Base-by-base conservation (phyloP, 2,329 filamentous ascomycete species). In the Aspergillus fumigatiaffinis region DNA sequence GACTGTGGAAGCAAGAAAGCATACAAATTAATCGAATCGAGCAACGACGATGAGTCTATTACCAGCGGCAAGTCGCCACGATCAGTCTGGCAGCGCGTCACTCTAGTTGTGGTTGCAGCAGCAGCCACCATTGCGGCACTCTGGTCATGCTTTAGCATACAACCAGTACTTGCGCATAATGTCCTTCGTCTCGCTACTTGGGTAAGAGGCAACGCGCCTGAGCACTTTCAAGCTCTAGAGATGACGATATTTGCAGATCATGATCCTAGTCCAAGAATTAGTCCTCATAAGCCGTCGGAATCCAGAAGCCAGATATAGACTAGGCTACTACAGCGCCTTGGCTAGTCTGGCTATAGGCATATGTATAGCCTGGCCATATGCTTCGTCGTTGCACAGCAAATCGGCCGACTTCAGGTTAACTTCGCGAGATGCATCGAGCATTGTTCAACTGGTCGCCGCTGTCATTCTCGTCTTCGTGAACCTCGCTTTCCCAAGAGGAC, bases 401-500 rank as follows among this genome's bases (percentile, higher is more conserved):
- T n/a, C n/a, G n/a, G n/a, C n/a, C n/a, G 49, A 47, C n/a, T 17
- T 51, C 52, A 50, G 46, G 12, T 29, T 58, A 8, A 48, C 29
- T 12, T 21, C n/a, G 4, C 49, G 4, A n/a, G 44, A 54, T n/a
- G 44, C 53, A 17, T 32, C 50, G 9, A 26, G 32, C 0, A 38
- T 53, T 20, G 26, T 59, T n/a, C 51, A 60, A 29, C 20, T 51
- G 3, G 29, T 55, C 4, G 59, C 56, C 3, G 47, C 41, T 3
- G 3, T 52, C 8, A 46, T 53, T 6, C 49, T 60, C 1, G 17
- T 55, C 3, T 8, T 56, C 3, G 50, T 54, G 20, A 59, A 60
- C 17, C 28, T 87, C 17, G 77, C 78, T 1, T 74, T 90, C 20
- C 87, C 86, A 9, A 80, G 88, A 50, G 80, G 88, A 10, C 88